Evolutionary conservation across 805 yeast genomes (phyloP), one percentile per base, ranked within the genome.

Genomic region (Monosporozyma servazzii): DNA sequence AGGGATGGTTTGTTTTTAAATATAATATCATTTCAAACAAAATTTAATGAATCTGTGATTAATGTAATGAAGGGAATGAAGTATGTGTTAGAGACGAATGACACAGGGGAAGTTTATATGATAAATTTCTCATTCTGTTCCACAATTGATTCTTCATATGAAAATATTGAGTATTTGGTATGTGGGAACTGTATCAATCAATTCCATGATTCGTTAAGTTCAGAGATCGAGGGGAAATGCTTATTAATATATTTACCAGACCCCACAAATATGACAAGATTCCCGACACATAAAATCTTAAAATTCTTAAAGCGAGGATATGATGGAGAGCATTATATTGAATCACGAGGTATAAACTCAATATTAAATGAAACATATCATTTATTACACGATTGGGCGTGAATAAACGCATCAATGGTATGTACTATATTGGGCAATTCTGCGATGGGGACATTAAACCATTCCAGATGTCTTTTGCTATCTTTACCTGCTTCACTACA

Each of bases 381-480:
- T 7, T 13, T 51, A 25, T 7, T 47, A 5, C 36, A 47, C 9
- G 49, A 47, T 36, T 51, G 53, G 53, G 36, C 15, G n/a, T 48
- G 33, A 43, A 39, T 20, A 30, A 61, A 47, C 20, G 52, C 46
- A 43, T 62, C 62, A 5, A 64, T 56, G 10, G 53, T 51, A 21
- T 51, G 48, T 13, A 61, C 23, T 3, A 63, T 50, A 4, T 47
- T 33, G 1, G 60, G 56, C 39, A 66, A 52, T 11, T 65, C 63
- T 7, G 33, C 27, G 2, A 62, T 56, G 6, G 67, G 64, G 5
- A 66, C 56, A 40, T 56, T 49, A 33, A 60, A 58, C 66, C 68
- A 63, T 48, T 64, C 69, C 3, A 49, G 49, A 52, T 67, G 68
- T 42, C 57, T 55, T 27, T 57, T 61, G 10, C 55, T 41, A 8